Conservation (phyloP, 148 eudicot genomes). For the Cornus florida region DNA sequence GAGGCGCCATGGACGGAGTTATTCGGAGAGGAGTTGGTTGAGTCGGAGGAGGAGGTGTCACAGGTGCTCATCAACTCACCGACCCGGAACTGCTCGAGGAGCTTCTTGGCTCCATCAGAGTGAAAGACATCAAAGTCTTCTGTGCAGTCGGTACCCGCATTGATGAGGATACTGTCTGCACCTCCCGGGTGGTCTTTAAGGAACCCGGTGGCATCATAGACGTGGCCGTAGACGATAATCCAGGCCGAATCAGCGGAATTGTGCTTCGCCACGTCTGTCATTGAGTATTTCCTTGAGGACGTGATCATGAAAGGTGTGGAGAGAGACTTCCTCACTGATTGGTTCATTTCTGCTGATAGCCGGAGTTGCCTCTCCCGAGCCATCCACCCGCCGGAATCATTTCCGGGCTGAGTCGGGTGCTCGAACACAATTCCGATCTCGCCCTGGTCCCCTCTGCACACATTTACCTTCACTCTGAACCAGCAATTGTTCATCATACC, state of each 20-base stretch:
- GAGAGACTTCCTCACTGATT: constrained; percentile 43
- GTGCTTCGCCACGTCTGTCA: constrained; percentile 76
- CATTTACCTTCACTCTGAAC: constrained; percentile 81
- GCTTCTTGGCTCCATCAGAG: constrained; percentile 77
- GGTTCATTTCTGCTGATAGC: constrained; percentile 31
- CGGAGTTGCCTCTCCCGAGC: constrained; percentile 76
- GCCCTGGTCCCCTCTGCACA: constrained; percentile 81
- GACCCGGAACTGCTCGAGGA: constrained; percentile 64
- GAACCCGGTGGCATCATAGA: constrained; percentile 72
- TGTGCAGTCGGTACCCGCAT: constrained; percentile 88
- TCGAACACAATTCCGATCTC: constrained; percentile 84
- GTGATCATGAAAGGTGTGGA: constrained; percentile 81
- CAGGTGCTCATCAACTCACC: constrained; percentile 54
- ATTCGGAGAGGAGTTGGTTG: constrained; percentile 55
- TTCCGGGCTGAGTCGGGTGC: constrained; percentile 97
- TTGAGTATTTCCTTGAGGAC: constrained; percentile 46
- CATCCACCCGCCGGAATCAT: constrained; percentile 95
- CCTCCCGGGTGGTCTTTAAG: constrained; percentile 95
- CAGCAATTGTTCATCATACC: constrained; percentile 99
- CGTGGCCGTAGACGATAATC: constrained; percentile 81
- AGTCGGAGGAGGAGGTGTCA: constrained; percentile 31
- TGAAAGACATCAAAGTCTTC: constrained; percentile 95
- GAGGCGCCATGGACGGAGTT: constrained; percentile 64
- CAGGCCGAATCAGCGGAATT: constrained; percentile 78
- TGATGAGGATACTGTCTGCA: constrained; percentile 79